phyloP scores from a whole-genome alignment of 129 eudicot species.

The Pittosporum tobira region DNA sequence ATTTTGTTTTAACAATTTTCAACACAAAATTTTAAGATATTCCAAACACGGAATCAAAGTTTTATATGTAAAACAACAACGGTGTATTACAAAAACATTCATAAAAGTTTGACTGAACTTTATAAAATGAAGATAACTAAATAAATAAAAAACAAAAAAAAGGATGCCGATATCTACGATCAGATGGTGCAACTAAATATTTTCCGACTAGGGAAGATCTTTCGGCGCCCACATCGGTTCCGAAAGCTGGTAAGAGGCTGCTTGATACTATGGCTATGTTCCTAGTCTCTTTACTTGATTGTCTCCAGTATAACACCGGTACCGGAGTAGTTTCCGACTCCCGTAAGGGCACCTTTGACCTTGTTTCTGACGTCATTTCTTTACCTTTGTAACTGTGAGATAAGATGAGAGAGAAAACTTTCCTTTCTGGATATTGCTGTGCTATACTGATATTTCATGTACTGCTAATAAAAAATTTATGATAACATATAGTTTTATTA shows the following conservation, averaged over 20 bases:
- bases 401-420: too few relatives aligned
- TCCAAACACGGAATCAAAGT: too few relatives aligned
- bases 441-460: too few relatives aligned
- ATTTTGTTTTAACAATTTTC: too few relatives aligned
- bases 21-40: too few relatives aligned
- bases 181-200: conserved; percentile 72
- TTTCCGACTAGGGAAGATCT: conserved; percentile 27
- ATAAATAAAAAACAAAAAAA: background rate
- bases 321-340: conserved; percentile 32
- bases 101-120: too few relatives aligned
- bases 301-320: conserved; percentile 47
- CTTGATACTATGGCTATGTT: conserved; percentile 65
- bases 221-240: conserved; percentile 61
- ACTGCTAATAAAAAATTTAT: too few relatives aligned
- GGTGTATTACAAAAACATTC: background rate
- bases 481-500: too few relatives aligned
- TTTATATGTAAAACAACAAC: too few relatives aligned
- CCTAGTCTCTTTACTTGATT: conserved; percentile 40
- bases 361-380: background rate
- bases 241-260: conserved; percentile 81
- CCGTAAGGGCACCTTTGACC: conserved; percentile 10
- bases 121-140: too few relatives aligned
- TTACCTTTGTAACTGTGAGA: too few relatives aligned
- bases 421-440: too few relatives aligned
- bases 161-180: conserved; percentile 61